Conservation (phyloP, 768 basidiomycete species). For the Xerocomellus chrysenteron region DNA sequence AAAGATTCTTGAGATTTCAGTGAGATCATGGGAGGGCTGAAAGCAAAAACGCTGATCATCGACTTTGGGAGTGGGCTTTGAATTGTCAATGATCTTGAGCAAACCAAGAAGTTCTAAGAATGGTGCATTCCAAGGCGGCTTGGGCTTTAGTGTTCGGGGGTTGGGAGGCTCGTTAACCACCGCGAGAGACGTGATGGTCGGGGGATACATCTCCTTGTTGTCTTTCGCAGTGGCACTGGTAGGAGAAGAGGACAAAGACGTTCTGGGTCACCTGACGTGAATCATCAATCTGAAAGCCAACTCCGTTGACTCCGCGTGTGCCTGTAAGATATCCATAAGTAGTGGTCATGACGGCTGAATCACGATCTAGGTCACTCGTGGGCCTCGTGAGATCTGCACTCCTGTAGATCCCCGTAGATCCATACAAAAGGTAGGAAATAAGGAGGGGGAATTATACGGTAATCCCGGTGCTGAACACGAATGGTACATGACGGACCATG, state of each 20-base stretch:
- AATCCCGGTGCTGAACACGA: neutral
- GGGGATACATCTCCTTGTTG: neutral
- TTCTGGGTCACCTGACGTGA: slow-evolving; percentile 4
- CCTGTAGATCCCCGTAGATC: slow-evolving; percentile 1
- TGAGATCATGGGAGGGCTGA: slow-evolving; percentile 14
- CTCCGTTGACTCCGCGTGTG: slow-evolving; percentile 7
- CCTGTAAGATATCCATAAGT: neutral
- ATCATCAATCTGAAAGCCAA: neutral
- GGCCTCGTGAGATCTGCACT: neutral
- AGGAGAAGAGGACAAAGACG: slow-evolving; percentile 3
- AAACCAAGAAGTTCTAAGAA: slow-evolving; percentile 11
- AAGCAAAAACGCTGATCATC: slow-evolving; percentile 10
- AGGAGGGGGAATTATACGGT: neutral
- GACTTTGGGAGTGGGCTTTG: neutral
- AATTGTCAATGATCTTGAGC: slow-evolving; percentile 1
- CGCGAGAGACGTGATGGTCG: slow-evolving; percentile 7
- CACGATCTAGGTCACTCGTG: neutral
- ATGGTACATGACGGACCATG: neutral
- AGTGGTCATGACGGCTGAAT: neutral
- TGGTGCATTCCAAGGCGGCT: slow-evolving; percentile 6
- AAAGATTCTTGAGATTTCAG: slow-evolving; percentile 9
- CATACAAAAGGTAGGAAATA: neutral
- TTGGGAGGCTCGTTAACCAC: neutral
- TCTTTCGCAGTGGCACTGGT: slow-evolving; percentile 13
- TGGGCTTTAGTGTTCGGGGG: neutral